phyloP scores from a whole-genome alignment of 768 basidiomycete species.

The Crassisporium funariophilum region DNA sequence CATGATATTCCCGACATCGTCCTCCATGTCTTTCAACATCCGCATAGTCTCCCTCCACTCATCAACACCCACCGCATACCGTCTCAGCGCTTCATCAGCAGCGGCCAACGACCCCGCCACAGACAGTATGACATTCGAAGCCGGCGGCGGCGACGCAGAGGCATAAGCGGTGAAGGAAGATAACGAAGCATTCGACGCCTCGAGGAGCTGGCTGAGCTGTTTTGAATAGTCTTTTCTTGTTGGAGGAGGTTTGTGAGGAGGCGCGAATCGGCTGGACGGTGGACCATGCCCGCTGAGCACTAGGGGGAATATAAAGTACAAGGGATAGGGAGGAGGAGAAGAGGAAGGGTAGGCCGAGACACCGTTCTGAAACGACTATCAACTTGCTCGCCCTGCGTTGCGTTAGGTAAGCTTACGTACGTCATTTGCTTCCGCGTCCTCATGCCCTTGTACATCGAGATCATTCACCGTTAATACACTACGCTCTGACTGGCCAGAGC shows the following conservation, averaged over 20 bases:
- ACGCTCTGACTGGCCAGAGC: no score
- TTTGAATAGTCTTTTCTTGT: slow-evolving; percentile 75
- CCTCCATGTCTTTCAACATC: slow-evolving; percentile 65
- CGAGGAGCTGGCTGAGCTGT: slow-evolving; percentile 57
- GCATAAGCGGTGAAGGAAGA: slow-evolving; percentile 75
- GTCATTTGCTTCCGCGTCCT: no score
- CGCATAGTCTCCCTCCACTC: slow-evolving; percentile 65
- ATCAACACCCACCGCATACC: slow-evolving; percentile 63
- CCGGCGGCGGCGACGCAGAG: slow-evolving; percentile 58
- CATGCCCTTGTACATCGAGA: no score
- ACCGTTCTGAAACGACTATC: no score
- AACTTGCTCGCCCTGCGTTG: no score
- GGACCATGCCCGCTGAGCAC: slow-evolving; percentile 71
- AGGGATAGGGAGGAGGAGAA: no score
- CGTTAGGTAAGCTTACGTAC: no score
- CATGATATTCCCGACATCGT: slow-evolving; percentile 69
- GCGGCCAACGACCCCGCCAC: slow-evolving; percentile 60
- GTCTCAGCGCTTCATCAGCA: slow-evolving; percentile 68
- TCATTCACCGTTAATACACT: no score
- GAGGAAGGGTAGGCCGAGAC: no score
- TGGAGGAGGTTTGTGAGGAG: slow-evolving; percentile 67
- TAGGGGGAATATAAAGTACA: no score
- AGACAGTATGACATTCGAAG: slow-evolving; percentile 55
- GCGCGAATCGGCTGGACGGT: slow-evolving; percentile 72
- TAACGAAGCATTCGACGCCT: slow-evolving; percentile 59